phyloP scores from a whole-genome alignment of 441 rosid species.

The Capsella rubella region DNA sequence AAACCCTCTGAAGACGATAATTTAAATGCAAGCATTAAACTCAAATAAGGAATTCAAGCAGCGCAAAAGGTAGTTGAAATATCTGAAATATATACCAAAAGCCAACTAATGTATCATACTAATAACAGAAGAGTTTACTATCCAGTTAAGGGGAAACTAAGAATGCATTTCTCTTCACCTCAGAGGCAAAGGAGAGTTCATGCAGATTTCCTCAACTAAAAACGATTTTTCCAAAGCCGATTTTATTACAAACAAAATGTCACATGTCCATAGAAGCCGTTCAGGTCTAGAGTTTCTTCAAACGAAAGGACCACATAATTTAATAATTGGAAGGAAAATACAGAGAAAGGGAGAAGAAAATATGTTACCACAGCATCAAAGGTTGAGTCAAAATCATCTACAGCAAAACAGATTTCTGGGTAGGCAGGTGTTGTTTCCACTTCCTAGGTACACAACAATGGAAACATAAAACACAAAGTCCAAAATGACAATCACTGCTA shows the following conservation, averaged over 20 bases:
- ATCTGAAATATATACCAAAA: constrained; percentile 6
- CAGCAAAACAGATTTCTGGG: constrained; percentile 95
- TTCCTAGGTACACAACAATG: constrained; percentile 62
- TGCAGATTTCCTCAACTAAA: constrained; percentile 7
- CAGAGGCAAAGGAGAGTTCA: constrained; percentile 1
- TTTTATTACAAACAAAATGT: constrained; percentile 13
- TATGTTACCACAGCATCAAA: constrained; percentile 94
- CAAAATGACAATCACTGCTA: constrained; percentile 3
- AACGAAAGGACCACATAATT: constrained; percentile 13
- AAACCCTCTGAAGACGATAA: constrained; percentile 15
- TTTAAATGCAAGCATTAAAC: background rate
- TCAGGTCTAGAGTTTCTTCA: constrained; percentile 10
- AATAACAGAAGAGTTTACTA: background rate
- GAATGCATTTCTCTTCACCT: constrained; percentile 10
- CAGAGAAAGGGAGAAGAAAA: constrained; percentile 19
- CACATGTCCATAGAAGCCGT: constrained; percentile 1
- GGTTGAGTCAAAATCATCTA: constrained; percentile 97
- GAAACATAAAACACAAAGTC: constrained; percentile 42
- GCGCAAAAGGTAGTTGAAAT: background rate
- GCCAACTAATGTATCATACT: background rate
- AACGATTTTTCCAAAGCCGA: constrained; percentile 3
- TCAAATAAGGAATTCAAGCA: constrained; percentile 6
- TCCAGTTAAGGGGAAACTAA: constrained; percentile 2
- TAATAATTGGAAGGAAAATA: constrained; percentile 9
- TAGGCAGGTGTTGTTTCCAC: constrained; percentile 92